Base-by-base conservation (phyloP, 306 rosid species). In the Acacia melanoxylon region DNA sequence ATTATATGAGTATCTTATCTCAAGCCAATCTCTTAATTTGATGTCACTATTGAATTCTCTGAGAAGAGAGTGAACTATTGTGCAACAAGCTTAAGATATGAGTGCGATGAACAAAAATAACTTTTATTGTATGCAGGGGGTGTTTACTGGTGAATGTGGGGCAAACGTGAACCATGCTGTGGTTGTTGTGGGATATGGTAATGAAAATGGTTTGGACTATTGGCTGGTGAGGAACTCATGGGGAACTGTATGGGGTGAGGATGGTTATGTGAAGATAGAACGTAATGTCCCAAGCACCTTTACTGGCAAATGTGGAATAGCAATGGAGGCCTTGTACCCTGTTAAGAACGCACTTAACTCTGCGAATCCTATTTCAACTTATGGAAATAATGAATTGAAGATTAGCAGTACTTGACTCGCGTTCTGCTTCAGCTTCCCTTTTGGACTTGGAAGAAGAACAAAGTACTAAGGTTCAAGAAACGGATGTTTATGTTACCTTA, bases 151-250 rank as follows among this genome's bases (percentile, higher is more conserved):
- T 37, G 81, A 44, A 44, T 95, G 99, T 76, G 98, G 99, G 33
- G 42, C 89, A 44, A 72, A 35, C 1, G 79, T 93, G 12, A 94
- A 95, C 83, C 98, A 95, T 22, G 99, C 92, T n/a, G 99, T 95
- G 83, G 97, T 89, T 10, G 93, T 82, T 29, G 91, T 92, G 20
- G 99, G 99, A 35, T 95, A 93, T 79, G 99, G 99, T 22, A 82
- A 83, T 16, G 98, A 93, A 84, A 87, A 93, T 62, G 98, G 96
- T 15, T 62, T 80, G 9, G 99, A 95, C 66, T 95, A 92, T 83
- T 93, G 99, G 99, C 87, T 95, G 1, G 96, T 93, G 80, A 93
- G 98, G 91, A 95, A 95, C 77, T 95, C 98, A 20, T 95, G 99
- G 99, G 99, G 99, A 61, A 79, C 81, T 65, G 67, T 37, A 6